Base-by-base conservation (phyloP, 2,329 filamentous ascomycete genomes). In the Apiospora saccharicola region DNA sequence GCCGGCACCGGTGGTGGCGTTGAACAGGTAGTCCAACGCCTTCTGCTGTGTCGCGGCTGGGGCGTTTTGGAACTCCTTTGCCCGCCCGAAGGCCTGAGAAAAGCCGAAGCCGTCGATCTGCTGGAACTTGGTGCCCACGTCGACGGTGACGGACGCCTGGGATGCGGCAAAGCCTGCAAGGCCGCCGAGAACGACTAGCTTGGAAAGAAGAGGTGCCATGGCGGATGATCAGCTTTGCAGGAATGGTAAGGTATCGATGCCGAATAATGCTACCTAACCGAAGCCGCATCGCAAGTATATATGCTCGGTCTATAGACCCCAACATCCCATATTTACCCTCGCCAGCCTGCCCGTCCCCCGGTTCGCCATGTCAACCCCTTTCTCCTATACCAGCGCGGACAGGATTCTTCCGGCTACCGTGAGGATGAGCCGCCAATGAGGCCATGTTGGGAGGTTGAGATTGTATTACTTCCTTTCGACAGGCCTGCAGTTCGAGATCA, bases 41-140 rank as follows among this genome's bases (percentile, higher is more conserved):
- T 83, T 75, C 68, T 78, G 79, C 47, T 81, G 81, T 37, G 78
- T 77, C 4, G 76, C 74, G 1, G 76, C 72, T 0, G 79, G 71
- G 6, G 82, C 75, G 61, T 81, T 81, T 53, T 83, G 79, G 51
- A 86, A 82, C 61, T 83, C 80, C 24, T 80, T 80, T 14, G 84
- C 85, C 22, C 83, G 81, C 8, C 82, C 82, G 74, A 88, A 88
- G 7, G 86, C 86, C 72, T 86, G 82, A 0, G 85, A 86, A 72
- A 86, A 81, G 41, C 86, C 86, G 73, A 87, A 87, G 14, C 86
- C 86, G 72, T 87, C 85, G 61, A 87, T 85, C 6, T 72, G 75
- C 68, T 83, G 82, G 71, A 79, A 76, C 13, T 73, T 79, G 16
- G 77, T 77, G 43, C 71, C 74, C 1, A 78, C 69, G 24, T 79